These are phyloP conservation scores for Rhizophlyctis rosea DNA, from an alignment of 192 early-diverging fungal species.

Conservation along the genomic window DNA sequence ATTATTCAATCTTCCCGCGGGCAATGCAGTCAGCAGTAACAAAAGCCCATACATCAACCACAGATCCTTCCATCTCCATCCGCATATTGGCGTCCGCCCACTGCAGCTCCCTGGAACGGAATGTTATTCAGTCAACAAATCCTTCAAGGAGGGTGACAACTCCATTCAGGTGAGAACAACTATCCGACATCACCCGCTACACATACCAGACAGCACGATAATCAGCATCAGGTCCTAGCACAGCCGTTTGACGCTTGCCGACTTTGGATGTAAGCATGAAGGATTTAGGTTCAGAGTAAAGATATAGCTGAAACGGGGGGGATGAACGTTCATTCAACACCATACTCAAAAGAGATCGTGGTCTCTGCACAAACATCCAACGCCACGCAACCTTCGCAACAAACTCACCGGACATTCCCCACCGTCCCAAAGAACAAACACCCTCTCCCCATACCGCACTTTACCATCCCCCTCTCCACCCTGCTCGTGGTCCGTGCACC, in stretches of 20 bases:
- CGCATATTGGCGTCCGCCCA: constrained; percentile 28
- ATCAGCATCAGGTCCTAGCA: constrained; percentile 22
- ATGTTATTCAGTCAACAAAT: background rate
- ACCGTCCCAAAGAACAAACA: background rate
- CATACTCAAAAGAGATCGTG: no score
- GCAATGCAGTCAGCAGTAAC: no score
- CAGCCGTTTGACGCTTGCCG: constrained; percentile 32
- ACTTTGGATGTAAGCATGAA: constrained; percentile 20
- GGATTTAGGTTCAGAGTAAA: constrained; percentile 31
- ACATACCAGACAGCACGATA: constrained; percentile 26
- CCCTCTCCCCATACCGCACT: background rate
- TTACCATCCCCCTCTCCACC: constrained; percentile 8
- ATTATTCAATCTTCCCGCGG: background rate
- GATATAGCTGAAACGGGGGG: constrained; percentile 30
- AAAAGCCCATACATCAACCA: constrained; percentile 22
- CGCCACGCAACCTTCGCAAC: background rate
- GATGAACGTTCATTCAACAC: no score
- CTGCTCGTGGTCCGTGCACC: constrained; percentile 18
- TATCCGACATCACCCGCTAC: background rate
- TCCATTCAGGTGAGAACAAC: background rate
- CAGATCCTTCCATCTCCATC: constrained; percentile 35
- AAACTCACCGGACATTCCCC: background rate
- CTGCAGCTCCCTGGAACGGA: constrained; percentile 36
- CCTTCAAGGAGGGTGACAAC: background rate
- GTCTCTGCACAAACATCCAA: no score